phyloP scores from a whole-genome alignment of 345 rosid species.

The Dipteronia dyeriana region DNA sequence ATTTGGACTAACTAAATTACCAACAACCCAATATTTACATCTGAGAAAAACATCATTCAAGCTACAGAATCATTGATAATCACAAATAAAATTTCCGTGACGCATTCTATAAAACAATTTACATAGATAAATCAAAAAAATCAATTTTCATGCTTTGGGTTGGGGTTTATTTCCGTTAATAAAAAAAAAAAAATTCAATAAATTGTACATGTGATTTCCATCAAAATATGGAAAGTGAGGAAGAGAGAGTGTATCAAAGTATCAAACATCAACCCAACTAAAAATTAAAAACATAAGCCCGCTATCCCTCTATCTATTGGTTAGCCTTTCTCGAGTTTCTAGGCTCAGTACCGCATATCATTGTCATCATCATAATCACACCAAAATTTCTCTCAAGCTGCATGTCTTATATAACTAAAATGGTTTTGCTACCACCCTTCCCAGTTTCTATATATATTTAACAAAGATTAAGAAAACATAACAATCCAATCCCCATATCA shows the following conservation, averaged over 20 bases:
- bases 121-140: neutral
- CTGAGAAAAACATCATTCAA: neutral
- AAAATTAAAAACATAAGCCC: conserved; percentile 8
- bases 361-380: conserved; percentile 10
- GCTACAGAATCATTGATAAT: neutral
- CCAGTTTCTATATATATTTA: conserved; percentile 5
- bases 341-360: conserved; percentile 13
- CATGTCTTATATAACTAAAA: conserved; percentile 3
- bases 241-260: neutral
- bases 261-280: conserved; percentile 11
- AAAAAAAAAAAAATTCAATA: too few species aligned
- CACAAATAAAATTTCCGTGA: neutral
- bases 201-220: too few species aligned
- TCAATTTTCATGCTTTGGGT: neutral
- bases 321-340: too few species aligned
- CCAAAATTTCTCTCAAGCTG: conserved; percentile 23
- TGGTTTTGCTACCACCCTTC: neutral
- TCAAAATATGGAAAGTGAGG: too few species aligned
- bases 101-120: neutral
- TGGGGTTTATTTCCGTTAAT: too few species aligned
- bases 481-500: too few species aligned
- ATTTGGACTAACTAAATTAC: neutral
- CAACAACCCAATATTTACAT: neutral
- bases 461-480: too few species aligned
- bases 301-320: too few species aligned